Conservation (phyloP, 73 alveolate species). For the Uronychia binucleata region DNA sequence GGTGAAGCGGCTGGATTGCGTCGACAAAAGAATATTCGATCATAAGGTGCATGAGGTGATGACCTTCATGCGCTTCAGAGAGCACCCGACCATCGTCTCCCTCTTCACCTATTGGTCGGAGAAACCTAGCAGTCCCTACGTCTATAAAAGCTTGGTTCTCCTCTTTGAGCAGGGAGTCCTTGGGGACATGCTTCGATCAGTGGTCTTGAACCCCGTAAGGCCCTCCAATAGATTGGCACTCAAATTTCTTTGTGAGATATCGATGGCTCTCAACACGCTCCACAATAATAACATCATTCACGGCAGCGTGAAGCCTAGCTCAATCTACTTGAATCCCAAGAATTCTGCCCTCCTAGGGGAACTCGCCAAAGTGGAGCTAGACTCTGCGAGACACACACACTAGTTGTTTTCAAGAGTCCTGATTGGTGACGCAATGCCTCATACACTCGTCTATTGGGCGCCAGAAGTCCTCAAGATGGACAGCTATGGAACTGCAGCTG, state of each 20-base stretch:
- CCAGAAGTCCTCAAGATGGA: slow-evolving; percentile 69
- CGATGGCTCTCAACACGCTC: slow-evolving; percentile 52
- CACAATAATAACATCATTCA: slow-evolving; percentile 62
- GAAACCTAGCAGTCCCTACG: slow-evolving; percentile 56
- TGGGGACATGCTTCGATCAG: slow-evolving; percentile 67
- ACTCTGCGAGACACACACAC: slow-evolving; percentile 73
- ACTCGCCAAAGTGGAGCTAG: slow-evolving; percentile 67
- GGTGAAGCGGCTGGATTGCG: slow-evolving; percentile 62
- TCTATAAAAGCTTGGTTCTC: slow-evolving; percentile 47
- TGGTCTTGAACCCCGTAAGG: slow-evolving; percentile 51
- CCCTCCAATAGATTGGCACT: slow-evolving; percentile 61
- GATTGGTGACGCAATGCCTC: slow-evolving; percentile 69
- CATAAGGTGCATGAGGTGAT: slow-evolving; percentile 53
- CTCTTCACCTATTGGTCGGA: slow-evolving; percentile 70
- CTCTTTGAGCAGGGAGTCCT: slow-evolving; percentile 63
- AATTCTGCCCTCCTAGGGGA: slow-evolving; percentile 67
- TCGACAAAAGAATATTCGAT: slow-evolving; percentile 63
- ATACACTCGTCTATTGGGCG: slow-evolving; percentile 69
- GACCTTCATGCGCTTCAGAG: slow-evolving; percentile 66
- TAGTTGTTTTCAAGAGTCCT: slow-evolving; percentile 56
- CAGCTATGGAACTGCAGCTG: slow-evolving; percentile 63
- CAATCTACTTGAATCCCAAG: slow-evolving; percentile 29
- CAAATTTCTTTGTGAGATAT: slow-evolving; percentile 61
- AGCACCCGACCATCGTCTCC: slow-evolving; percentile 59
- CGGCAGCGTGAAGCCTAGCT: slow-evolving; percentile 64